These are phyloP conservation scores for Yarrowia keelungensis DNA, from an alignment of 805 yeast genomes.

Conservation along the genomic window DNA sequence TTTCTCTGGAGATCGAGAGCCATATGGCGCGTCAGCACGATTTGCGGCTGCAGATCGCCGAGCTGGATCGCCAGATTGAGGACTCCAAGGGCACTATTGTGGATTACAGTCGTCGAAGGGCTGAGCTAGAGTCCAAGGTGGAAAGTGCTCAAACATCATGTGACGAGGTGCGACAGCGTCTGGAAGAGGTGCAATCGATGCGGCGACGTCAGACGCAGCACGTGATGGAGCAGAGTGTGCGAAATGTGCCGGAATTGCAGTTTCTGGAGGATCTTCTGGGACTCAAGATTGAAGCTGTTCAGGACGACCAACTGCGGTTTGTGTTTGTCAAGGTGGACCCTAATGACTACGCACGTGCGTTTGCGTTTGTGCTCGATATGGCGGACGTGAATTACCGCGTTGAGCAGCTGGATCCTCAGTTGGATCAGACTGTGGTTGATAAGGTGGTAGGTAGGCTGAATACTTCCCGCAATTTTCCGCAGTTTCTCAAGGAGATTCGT, in stretches of 20 bases:
- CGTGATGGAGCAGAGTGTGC: slow-evolving; percentile 53
- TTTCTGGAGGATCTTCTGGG: slow-evolving; percentile 64
- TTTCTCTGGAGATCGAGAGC: slow-evolving; percentile 45
- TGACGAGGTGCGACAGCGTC: slow-evolving; percentile 9
- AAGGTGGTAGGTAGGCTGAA: slow-evolving; percentile 44
- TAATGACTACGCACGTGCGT: slow-evolving; percentile 54
- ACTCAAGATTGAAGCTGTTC: slow-evolving; percentile 59
- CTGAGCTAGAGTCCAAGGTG: slow-evolving; percentile 19
- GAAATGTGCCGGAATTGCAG: slow-evolving; percentile 60
- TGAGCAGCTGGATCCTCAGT: slow-evolving; percentile 52
- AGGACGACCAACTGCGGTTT: slow-evolving; percentile 57
- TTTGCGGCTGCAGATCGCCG: slow-evolving; percentile 42
- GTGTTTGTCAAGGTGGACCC: slow-evolving; percentile 59
- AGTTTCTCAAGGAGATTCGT: slow-evolving; percentile 47
- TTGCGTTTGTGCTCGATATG: slow-evolving; percentile 57
- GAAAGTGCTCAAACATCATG: slow-evolving; percentile 2
- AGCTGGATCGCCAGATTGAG: slow-evolving; percentile 46
- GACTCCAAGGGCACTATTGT: slow-evolving; percentile 49
- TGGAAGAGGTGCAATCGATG: slow-evolving; percentile 46
- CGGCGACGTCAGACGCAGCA: slow-evolving; percentile 51
- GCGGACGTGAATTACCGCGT: slow-evolving; percentile 52
- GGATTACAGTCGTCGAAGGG: slow-evolving; percentile 42
- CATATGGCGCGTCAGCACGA: slow-evolving; percentile 45
- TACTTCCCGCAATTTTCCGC: slow-evolving; percentile 43
- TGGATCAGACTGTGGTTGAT: slow-evolving; percentile 47